Conservation (phyloP, 23 red algal genomes). For the Chondrus crispus region DNA sequence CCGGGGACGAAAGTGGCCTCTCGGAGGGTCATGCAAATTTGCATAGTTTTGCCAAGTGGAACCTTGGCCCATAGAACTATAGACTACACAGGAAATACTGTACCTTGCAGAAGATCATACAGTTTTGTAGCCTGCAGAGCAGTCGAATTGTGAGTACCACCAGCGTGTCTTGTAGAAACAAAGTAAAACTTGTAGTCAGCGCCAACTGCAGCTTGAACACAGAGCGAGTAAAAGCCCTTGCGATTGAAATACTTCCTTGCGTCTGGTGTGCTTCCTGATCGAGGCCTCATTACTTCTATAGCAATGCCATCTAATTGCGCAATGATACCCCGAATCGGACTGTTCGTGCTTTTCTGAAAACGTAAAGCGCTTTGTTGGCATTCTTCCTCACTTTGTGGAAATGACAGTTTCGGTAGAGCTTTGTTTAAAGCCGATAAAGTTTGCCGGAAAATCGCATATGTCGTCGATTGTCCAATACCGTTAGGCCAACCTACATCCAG, state of each 20-base stretch:
- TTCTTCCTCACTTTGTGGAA: not conserved
- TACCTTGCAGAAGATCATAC: not conserved
- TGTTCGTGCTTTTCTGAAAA: not conserved
- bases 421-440: not conserved
- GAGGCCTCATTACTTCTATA: not conserved
- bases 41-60: too few relatives aligned
- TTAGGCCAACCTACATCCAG: not conserved
- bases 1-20: too few relatives aligned
- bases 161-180: not conserved
- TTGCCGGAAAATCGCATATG: not conserved
- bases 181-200: conserved; percentile 15
- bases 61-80: too few relatives aligned
- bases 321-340: not conserved
- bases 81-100: not conserved
- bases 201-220: not conserved
- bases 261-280: not conserved
- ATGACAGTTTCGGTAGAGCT: not conserved
- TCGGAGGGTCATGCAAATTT: too few relatives aligned
- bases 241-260: not conserved
- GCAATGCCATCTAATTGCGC: not conserved
- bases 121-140: not conserved
- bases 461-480: not conserved
- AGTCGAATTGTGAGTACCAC: not conserved
- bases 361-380: not conserved
- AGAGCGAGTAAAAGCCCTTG: not conserved